Percentiles rank a stretch among this genome's conserved stretches.
Evolutionary conservation across 345 rosid genomes (phyloP).

Genomic region (Camelina laxa): DNA sequence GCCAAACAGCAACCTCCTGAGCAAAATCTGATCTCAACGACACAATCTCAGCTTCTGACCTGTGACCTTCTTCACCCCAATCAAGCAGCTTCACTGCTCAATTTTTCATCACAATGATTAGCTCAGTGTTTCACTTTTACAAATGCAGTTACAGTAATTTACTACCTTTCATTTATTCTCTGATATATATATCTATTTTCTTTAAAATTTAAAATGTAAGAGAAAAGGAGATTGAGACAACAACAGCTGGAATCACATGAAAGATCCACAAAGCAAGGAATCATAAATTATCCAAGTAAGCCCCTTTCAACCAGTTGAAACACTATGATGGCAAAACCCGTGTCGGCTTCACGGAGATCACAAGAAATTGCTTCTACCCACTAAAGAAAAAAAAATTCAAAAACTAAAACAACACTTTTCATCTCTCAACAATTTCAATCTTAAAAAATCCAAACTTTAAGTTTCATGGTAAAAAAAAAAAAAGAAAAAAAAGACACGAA

Average conservation of each 20-base stretch:
- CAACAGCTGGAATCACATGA: constrained; percentile 64
- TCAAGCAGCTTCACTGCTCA: constrained; percentile 89
- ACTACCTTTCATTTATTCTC: constrained; percentile 18
- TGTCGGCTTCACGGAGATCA: constrained; percentile 62
- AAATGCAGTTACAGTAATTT: constrained; percentile 15
- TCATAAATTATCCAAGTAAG: constrained; percentile 45
- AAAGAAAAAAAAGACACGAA: neutral
- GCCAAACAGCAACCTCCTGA: constrained; percentile 99
- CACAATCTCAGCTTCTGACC: constrained; percentile 88
- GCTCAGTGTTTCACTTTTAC: neutral
- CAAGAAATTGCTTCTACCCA: constrained; percentile 46
- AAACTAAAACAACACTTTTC: neutral
- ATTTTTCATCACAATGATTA: constrained; percentile 26
- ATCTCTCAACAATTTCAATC: neutral
- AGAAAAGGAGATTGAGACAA: constrained; percentile 31
- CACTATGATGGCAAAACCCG: constrained; percentile 53
- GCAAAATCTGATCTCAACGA: constrained; percentile 80
- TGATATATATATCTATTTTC: constrained; percentile 1
- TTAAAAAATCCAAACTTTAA: constrained; percentile 21
- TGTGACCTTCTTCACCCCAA: constrained; percentile 99
- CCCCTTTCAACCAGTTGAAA: constrained; percentile 44
- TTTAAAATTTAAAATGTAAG: neutral
- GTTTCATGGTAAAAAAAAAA: neutral
- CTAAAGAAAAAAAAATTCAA: constrained; percentile 30
- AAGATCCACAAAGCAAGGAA: constrained; percentile 48